phyloP scores from a whole-genome alignment of 331 rosid genomes.

The Quercus tomentella region DNA sequence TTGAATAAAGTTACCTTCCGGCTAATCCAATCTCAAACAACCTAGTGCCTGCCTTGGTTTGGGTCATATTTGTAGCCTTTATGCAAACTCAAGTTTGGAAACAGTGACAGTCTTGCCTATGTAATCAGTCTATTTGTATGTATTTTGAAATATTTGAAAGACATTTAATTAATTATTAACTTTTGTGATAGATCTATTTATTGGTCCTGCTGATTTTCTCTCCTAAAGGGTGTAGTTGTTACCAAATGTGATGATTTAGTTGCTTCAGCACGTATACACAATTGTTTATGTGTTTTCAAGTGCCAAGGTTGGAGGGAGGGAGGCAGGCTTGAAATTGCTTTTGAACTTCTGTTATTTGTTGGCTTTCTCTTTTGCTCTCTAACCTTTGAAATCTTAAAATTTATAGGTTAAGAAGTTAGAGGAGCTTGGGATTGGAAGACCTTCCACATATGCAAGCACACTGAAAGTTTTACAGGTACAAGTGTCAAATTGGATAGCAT shows the following conservation, averaged over 20 bases:
- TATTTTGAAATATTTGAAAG: neutral
- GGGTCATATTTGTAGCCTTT: neutral
- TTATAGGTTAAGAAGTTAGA: conserved; percentile 87
- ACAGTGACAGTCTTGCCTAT: neutral
- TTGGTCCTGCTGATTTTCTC: neutral
- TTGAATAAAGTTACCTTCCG: neutral
- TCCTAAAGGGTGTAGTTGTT: neutral
- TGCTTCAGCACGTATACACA: neutral
- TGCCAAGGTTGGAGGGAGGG: neutral
- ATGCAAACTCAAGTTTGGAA: neutral
- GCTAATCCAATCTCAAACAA: neutral
- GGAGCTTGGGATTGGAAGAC: conserved; percentile 99
- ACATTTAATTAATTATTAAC: neutral
- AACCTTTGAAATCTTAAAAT: conserved; percentile 16
- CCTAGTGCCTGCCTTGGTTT: neutral
- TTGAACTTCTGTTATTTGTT: neutral
- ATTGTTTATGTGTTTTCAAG: neutral
- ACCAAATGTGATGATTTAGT: neutral
- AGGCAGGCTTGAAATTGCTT: conserved; percentile 1
- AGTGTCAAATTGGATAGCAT: neutral
- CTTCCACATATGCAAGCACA: conserved; percentile 90
- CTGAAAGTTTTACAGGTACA: conserved; percentile 82
- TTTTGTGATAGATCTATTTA: neutral
- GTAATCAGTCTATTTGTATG: neutral
- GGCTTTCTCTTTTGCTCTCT: neutral